Base-by-base conservation (phyloP, 371 early-diverging fungal genomes). In the Mucor piriformis region DNA sequence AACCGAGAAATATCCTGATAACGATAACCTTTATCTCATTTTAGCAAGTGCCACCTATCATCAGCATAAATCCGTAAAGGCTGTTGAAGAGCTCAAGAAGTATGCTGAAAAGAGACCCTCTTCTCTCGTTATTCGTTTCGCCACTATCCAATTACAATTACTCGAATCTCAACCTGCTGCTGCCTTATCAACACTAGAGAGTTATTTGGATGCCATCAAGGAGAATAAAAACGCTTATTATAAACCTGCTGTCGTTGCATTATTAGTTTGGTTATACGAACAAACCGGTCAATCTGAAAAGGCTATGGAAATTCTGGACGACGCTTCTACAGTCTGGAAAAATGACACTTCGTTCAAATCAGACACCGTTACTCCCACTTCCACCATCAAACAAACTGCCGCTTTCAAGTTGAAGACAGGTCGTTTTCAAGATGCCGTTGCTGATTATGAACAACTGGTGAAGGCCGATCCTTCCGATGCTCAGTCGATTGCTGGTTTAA, bases 241-340 rank as follows among this genome's bases (percentile, higher is more conserved):
- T 54, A 73, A 75, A 34, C 88, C 91, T 12, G 91, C 82, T n/a
- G 52, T 86, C 2, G 78, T 90, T 33, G 87, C 88, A 0, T 70
- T 90, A 38, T 63, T 85, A 51, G 86, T 89, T 2, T 89, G 88
- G 88, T 70, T 90, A 54, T 86, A 89, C 64, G 86, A 86, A 44
- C 82, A 89, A 49, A 77, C 82, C 0, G 86, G 82, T 18, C 81
- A 85, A 54, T 69, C 82, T 4, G 85, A 84, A 29, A 81, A 78
- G 38, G 85, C 88, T 0, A 81, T 87, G 49, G 71, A 77, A 46
- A 63, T 74, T 3, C 62, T 90, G 65, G 83, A 85, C 38, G 64
- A 83, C 15, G 87, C 88, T 1, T 79, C 84, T 11, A 60, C 61
- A 7, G 68, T 81, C 10, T 89, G 88, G 88, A 81, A 83, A 57